Base-by-base conservation (phyloP, 495 filamentous ascomycete genomes). In the Penicillium angulare region DNA sequence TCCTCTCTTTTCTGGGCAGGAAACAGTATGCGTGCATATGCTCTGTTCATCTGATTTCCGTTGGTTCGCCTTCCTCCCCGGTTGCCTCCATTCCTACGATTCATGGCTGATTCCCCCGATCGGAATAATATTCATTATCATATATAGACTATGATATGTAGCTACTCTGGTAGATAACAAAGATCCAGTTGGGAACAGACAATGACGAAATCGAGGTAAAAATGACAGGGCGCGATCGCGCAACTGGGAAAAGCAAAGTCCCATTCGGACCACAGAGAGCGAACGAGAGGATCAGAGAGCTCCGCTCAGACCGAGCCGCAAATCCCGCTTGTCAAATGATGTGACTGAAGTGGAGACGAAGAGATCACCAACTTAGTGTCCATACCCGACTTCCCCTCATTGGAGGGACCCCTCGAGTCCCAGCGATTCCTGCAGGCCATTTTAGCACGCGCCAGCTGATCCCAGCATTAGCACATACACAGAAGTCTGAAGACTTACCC, bases 401-500 rank as follows among this genome's bases (percentile, higher is more conserved):
- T 70, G 52, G 52, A 61, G 54, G 43, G 55, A 49, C 9, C 67
- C 69, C 58, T 77, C 74, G 26, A 76, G 57, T 31, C 74, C 74
- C 52, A 75, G 53, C 29, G 67, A 67, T 52, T 77, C 74, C 74
- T 77, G 53, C 22, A 42, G 49, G 31, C 35, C 16, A 41, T 20
- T 40, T 57, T 42, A 59, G 47, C 31, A 50, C 46, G 17, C 29
- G 41, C 33, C 34, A 52, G 24, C 17, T 32, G 26, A 26, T 36
- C 22, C 23, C 12, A 27, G 5, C 22, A 22, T 41, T 39, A 23
- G 16, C 34, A 23, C 27, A 38, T 17, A n/a, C 20, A n/a, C 17
- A 16, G 17, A n/a, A n/a, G n/a, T n/a, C n/a, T n/a, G n/a, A n/a
- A n/a, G 23, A 53, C 73, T 56, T 56, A 83, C 79, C 79, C 77